A percentile compares a stretch with the other conserved stretches of the same genome.
phyloP scores from a whole-genome alignment of 2,329 filamentous ascomycete genomes.

The Cercospora sesami region DNA sequence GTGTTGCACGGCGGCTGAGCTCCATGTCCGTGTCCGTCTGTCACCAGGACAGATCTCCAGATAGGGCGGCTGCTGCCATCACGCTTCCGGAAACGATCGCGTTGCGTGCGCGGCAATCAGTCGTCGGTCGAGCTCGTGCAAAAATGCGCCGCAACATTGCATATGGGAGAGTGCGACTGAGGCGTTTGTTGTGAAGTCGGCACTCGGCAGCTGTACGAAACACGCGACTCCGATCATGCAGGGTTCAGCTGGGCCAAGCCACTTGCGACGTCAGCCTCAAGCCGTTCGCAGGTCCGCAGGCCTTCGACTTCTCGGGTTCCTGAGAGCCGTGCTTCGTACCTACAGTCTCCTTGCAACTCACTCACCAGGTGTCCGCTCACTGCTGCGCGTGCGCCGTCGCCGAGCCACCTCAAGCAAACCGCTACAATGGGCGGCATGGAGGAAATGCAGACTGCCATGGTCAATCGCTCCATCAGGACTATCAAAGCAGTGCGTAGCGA shows the following conservation, averaged over 20 bases:
- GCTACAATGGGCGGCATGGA: constrained; percentile 39
- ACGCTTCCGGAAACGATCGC: background rate
- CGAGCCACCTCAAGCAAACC: background rate
- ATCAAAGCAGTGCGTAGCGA: constrained; percentile 64
- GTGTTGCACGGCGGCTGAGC: background rate
- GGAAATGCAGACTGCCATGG: constrained; percentile 58
- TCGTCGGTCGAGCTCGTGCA: background rate
- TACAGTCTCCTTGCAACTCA: background rate
- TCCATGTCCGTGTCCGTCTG: background rate
- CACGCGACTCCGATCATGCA: background rate
- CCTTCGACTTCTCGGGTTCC: background rate
- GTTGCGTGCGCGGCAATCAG: background rate
- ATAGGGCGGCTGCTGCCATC: background rate
- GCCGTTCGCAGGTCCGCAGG: background rate
- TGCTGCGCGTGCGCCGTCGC: background rate
- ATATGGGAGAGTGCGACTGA: background rate
- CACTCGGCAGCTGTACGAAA: background rate
- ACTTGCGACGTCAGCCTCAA: background rate
- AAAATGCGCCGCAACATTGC: background rate
- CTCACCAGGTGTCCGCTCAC: background rate
- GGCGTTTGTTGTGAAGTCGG: background rate
- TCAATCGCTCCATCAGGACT: constrained; percentile 80
- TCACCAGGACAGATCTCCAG: background rate
- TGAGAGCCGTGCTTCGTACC: background rate
- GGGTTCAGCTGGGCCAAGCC: constrained; percentile 2